Percentiles rank a stretch among this genome's conserved stretches.
phyloP scores from a whole-genome alignment of 306 rosid genomes.

The Comarum palustre region DNA sequence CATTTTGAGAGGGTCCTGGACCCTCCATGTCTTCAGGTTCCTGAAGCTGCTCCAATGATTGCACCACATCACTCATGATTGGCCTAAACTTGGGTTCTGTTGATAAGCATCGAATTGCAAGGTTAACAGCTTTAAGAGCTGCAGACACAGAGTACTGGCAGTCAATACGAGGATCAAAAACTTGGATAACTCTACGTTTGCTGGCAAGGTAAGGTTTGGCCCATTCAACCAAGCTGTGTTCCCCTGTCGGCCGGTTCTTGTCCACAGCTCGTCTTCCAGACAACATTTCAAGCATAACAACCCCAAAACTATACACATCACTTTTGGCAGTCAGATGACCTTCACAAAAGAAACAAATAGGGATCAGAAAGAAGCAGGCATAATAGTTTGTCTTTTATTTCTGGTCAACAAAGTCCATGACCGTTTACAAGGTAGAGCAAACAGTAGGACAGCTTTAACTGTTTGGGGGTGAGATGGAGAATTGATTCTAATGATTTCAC shows the following conservation, averaged over 20 bases:
- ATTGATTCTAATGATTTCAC: background rate
- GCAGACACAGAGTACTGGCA: conserved; percentile 62
- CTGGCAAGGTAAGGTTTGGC: conserved; percentile 80
- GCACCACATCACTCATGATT: conserved; percentile 70
- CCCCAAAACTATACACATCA: conserved; percentile 90
- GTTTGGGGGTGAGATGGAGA: background rate
- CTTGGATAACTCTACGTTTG: conserved; percentile 68
- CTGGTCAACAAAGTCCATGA: background rate
- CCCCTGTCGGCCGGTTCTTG: conserved; percentile 71
- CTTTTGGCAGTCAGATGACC: conserved; percentile 91
- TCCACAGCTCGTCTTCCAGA: conserved; percentile 82
- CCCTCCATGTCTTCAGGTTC: conserved; percentile 30
- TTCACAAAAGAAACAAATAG: conserved; percentile 31
- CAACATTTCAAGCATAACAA: conserved; percentile 82
- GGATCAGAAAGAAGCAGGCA: conserved; percentile 26
- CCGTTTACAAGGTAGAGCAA: background rate
- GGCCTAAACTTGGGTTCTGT: conserved; percentile 75
- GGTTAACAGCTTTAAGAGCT: conserved; percentile 62
- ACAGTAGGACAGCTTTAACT: background rate
- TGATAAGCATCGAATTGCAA: conserved; percentile 64
- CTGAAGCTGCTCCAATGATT: conserved; percentile 63
- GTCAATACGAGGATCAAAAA: conserved; percentile 73
- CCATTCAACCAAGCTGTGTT: conserved; percentile 83
- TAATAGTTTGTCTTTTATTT: background rate
- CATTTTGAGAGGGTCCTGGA: conserved; percentile 31